These are phyloP conservation scores for Colletotrichum abscissum DNA, from an alignment of 2,329 filamentous ascomycete genomes.

Conservation along the genomic window DNA sequence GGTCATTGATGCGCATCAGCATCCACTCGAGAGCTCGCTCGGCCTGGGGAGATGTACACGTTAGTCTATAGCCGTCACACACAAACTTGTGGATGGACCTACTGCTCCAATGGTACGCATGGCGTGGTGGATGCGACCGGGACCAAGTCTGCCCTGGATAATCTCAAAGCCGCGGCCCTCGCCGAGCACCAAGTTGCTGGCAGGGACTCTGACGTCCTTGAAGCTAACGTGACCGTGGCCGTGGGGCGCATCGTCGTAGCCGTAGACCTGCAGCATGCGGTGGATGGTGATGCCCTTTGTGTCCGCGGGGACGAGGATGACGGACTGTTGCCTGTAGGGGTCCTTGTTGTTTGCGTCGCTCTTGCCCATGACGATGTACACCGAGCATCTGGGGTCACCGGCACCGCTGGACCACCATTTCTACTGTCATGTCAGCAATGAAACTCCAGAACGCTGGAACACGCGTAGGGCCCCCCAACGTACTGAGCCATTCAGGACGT, in stretches of 20 bases:
- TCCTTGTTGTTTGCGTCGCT: conserved; percentile 80
- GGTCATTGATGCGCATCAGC: conserved; percentile 93
- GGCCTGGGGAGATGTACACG: conserved; percentile 57
- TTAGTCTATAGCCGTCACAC: background rate
- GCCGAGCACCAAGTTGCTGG: conserved; percentile 86
- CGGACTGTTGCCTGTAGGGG: conserved; percentile 90
- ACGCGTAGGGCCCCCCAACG: conserved; percentile 39
- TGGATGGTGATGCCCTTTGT: conserved; percentile 91
- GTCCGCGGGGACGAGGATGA: conserved; percentile 85
- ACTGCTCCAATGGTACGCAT: conserved; percentile 93
- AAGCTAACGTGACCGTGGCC: conserved; percentile 95
- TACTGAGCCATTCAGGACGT: conserved; percentile 89
- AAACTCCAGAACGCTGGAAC: too few relatives aligned
- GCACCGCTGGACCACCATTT: conserved; percentile 99
- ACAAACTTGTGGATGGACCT: conserved; percentile 45
- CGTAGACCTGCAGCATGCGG: conserved; percentile 93
- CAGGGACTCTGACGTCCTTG: conserved; percentile 88
- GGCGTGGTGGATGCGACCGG: conserved; percentile 96
- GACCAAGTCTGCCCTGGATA: conserved; percentile 95
- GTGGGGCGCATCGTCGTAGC: conserved; percentile 98
- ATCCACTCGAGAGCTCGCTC: conserved; percentile 95
- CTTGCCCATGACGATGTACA: conserved; percentile 99
- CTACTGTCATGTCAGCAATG: conserved; percentile 50
- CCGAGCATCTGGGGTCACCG: conserved; percentile 88
- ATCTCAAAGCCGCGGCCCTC: conserved; percentile 97